Evolutionary conservation across 352 stramenopile species (phyloP), one percentile per base, ranked within the genome.

Genomic region (Phytopythium mirpurense): DNA sequence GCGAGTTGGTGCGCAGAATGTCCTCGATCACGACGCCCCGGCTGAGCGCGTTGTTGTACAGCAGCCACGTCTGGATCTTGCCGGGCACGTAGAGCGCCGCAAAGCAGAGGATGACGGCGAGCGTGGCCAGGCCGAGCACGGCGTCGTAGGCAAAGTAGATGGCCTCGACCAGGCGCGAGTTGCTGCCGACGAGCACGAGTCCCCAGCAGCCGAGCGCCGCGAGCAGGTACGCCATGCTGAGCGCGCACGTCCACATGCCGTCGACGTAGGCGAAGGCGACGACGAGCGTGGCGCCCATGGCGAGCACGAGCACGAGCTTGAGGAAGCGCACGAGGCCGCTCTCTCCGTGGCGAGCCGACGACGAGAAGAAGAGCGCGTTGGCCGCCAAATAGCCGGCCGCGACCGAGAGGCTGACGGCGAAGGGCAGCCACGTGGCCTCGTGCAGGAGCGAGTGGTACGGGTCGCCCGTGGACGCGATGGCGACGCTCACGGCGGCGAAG

Each of bases 41-140:
- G 21, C 89, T 98, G 29, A 99, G 65, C 19, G 96, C 96, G 63
- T 99, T 98, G 74, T 98, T 97, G 74, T 98, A 99, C 2, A 99
- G 74, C 45, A 99, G 70, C 94, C 93, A 98, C 31, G 95, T 98
- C 70, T 99, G 95, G 41, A 98, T 90, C 60, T 96, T 90, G 52
- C 90, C 81, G 15, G 89, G 90, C 42, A 98, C 76, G 55, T 87
- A 84, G 7, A 88, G 88, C 72, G 93, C 90, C 29, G 85, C 84
- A 18, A 98, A 72, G 19, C 98, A 63, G 48, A 98, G 78, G 27
- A 99, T 87, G 23, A 97, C 63, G 43, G 90, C 79, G 60, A 98
- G 92, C 42, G 96, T 94, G 40, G 97, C 72, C 43, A 97, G 72
- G 12, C 90, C 95, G 35, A 98, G 84, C 29, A 97, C 68, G 32